Base-by-base conservation (phyloP, 1,139 yeast genomes). In the Yamadazyma dendronema region DNA sequence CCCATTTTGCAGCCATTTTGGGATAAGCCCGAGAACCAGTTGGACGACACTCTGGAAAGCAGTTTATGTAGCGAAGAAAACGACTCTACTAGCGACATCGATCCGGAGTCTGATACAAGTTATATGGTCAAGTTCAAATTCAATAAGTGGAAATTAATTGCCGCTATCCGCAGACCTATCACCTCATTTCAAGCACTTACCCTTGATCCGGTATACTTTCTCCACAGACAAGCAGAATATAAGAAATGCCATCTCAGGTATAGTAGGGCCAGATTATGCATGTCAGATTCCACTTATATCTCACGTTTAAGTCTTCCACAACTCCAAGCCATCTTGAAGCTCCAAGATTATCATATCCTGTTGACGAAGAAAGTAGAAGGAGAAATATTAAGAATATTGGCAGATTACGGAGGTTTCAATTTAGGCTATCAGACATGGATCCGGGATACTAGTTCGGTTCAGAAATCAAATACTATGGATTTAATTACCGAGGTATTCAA, bases 331-430 rank as follows among this genome's bases (percentile, higher is more conserved):
- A 44, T 56, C 7, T 48, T 59, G 27, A 53, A 48, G 6, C 47
- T 58, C 25, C 48, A 55, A 16, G 40, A 46, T 10, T 41, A 23
- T 28, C 42, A 54, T 25, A 53, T 61, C 13, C 43, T 49, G 14
- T 44, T 64, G 22, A 63, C 69, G 14, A 54, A 51, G 28, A 56
- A 56, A 13, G 46, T 66, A 4, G 95, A 87, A 53, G 67, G 69
- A 32, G 72, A 72, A 31, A 73, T 87, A 8, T 61, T 87, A 37
- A 68, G 72, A 22, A 9, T 19, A 9, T 9, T 19, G 9, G 8
- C 6, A 19, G 9, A 19, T 9, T 19, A 19, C 9, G 22, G 8
- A 19, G 22, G 8, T 6, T 19, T 19, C 22, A 19, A 9, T 7
- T 9, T 19, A 7, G 22, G 22, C 9, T 19, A 19, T 19, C 8